phyloP scores from a whole-genome alignment of 2,329 filamentous ascomycete genomes.

The Diaporthe destruens region DNA sequence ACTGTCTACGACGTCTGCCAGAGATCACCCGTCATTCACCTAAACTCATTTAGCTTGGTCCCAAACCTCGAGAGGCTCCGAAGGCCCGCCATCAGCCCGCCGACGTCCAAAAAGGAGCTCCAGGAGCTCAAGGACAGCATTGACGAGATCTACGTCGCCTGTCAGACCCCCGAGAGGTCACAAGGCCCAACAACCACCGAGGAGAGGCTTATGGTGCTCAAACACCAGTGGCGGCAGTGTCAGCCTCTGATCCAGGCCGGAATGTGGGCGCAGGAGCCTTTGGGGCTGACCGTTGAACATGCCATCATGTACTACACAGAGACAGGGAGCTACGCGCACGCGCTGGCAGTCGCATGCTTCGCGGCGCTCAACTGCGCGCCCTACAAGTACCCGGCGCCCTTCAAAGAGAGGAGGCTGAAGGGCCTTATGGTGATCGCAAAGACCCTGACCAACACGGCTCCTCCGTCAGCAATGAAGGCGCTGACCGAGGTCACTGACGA shows the following conservation, averaged over 20 bases:
- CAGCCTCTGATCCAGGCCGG: conserved; percentile 52
- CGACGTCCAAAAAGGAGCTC: conserved; percentile 46
- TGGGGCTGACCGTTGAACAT: conserved; percentile 60
- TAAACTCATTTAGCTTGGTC: conserved; percentile 61
- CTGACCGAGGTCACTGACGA: conserved; percentile 47
- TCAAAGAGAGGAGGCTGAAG: conserved; percentile 64
- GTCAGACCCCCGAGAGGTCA: conserved; percentile 41
- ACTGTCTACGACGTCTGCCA: conserved; percentile 67
- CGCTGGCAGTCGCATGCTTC: conserved; percentile 62
- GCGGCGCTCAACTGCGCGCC: conserved; percentile 62
- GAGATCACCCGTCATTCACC: conserved; percentile 54
- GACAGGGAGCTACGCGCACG: conserved; percentile 56
- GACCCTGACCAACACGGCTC: conserved; percentile 63
- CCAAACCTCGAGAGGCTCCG: conserved; percentile 53
- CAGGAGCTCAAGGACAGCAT: conserved; percentile 47
- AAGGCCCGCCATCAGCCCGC: conserved; percentile 49
- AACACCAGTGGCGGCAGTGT: conserved; percentile 54
- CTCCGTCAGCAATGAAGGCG: conserved; percentile 51
- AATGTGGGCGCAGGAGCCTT: conserved; percentile 64
- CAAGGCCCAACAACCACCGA: conserved; percentile 38
- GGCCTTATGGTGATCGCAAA: conserved; percentile 65
- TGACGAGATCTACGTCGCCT: conserved; percentile 51
- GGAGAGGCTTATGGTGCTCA: conserved; percentile 46
- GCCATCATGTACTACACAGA: conserved; percentile 60
- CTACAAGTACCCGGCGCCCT: conserved; percentile 63